Percentiles rank a stretch among this genome's conserved stretches.
Evolutionary conservation across 2,329 filamentous ascomycete genomes (phyloP).

Genomic region (Epichloe brachyelytri): DNA sequence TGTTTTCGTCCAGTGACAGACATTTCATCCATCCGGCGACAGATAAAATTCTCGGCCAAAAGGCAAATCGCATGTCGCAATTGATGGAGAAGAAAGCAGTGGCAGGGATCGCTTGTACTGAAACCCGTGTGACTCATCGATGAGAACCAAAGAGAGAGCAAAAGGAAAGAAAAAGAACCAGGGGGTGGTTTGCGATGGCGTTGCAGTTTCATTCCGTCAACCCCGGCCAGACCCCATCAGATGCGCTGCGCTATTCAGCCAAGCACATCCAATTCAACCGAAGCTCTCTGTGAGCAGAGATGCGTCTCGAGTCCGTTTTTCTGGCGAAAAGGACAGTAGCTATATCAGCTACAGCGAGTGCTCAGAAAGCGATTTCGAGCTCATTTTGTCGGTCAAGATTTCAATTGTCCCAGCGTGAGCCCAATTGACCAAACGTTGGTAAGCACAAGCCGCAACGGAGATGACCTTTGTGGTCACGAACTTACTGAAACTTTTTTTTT

Average conservation of each 20-base stretch:
- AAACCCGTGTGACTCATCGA: slow-evolving; percentile 14
- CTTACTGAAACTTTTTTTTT: not conserved
- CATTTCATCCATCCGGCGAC: not conserved
- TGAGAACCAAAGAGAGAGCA: slow-evolving; percentile 7
- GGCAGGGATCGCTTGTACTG: slow-evolving; percentile 9
- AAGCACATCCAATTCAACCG: not conserved
- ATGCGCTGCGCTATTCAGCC: not conserved
- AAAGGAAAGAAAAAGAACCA: not conserved
- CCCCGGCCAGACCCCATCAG: slow-evolving; percentile 5
- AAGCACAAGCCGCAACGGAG: not conserved
- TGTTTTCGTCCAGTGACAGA: not conserved
- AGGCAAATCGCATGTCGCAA: not conserved
- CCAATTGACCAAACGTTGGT: not conserved
- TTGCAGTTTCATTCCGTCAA: slow-evolving; percentile 7
- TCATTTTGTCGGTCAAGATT: not conserved
- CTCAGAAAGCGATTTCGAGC: not conserved
- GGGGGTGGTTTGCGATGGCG: slow-evolving; percentile 1
- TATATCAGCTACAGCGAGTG: no score
- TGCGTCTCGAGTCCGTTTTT: not conserved
- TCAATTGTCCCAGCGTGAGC: not conserved
- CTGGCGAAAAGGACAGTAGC: no score
- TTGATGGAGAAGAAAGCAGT: not conserved
- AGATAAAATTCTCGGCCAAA: not conserved
- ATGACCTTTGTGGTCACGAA: not conserved
- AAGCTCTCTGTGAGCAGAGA: not conserved